phyloP scores from a whole-genome alignment of 192 early-diverging fungal species.

The Geranomyces variabilis region DNA sequence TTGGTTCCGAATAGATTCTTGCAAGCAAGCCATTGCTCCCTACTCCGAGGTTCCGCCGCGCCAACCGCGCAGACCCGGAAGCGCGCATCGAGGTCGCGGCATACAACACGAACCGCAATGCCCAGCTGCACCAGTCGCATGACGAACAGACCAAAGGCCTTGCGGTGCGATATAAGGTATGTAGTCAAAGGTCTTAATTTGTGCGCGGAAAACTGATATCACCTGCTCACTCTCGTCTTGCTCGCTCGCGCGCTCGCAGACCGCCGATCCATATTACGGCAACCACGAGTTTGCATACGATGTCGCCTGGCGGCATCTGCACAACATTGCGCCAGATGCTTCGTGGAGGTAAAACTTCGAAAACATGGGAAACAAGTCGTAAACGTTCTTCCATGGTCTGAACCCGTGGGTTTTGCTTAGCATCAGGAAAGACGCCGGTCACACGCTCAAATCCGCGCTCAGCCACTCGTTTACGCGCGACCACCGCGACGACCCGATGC shows the following conservation, averaged over 20 bases:
- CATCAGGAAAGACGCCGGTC: slow-evolving; percentile 78
- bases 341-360: slow-evolving; percentile 37
- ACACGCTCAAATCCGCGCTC: slow-evolving; percentile 82
- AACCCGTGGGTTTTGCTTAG: slow-evolving; percentile 38
- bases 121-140: slow-evolving; percentile 69
- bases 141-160: slow-evolving; percentile 72
- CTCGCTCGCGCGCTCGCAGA: no score
- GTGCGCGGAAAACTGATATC: background rate
- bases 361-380: background rate
- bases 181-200: no score
- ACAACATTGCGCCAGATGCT: slow-evolving; percentile 53
- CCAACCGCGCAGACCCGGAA: slow-evolving; percentile 74
- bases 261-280: slow-evolving; percentile 28
- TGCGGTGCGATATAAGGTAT: slow-evolving; percentile 60
- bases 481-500: slow-evolving; percentile 72
- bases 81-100: slow-evolving; percentile 66
- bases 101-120: slow-evolving; percentile 65
- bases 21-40: slow-evolving; percentile 30
- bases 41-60: slow-evolving; percentile 56
- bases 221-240: background rate
- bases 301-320: slow-evolving; percentile 78
- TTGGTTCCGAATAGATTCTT: slow-evolving; percentile 7
- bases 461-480: slow-evolving; percentile 70
- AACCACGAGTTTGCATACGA: slow-evolving; percentile 72
- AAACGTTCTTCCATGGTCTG: no score